Base-by-base conservation (phyloP, 257 asterid species). In the Ocimum tenuiflorum region DNA sequence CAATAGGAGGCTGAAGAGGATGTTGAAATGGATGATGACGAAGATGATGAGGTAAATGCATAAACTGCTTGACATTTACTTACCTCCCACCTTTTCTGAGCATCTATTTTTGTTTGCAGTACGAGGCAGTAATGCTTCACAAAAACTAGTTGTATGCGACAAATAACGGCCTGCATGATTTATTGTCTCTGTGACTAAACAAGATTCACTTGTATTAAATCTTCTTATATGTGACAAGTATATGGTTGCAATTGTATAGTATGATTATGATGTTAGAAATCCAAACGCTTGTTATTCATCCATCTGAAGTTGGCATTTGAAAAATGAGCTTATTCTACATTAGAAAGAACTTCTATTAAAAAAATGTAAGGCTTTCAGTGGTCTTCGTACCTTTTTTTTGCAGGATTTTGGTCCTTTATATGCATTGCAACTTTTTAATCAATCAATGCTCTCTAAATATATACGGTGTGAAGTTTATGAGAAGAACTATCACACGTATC, bases 1-100 rank as follows among this genome's bases (percentile, higher is more conserved):
- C 19, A 58, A 43, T 63, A 83, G 87, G 89, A 81, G 63, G 80
- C 81, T 65, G 92, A 85, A 76, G 91, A 85, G 64, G 88, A 82
- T 9, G 46, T 71, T 65, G 94, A 79, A 51, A 60, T 63, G 75
- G 88, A 79, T 20, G 90, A 73, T 18, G 76, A 71, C 3, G 75
- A 73, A 1, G 87, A 81, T 14, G 85, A 81, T 65, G 88, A 84
- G 82, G 91, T 82, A 68, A 66, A 54, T 60, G 12, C 65, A 42
- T 27, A 47, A 17, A 43, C 41, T 7, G 14, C 17, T 27, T 47
- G 47, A 36, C 1, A n/a, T 42, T 20, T 24, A 19, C 22, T 17
- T 22, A n/a, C 9, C 42, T 11, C 19, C 55, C 20, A 20, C 35
- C 2, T 22, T 35, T 23, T 8, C 35, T 53, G 4, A 61, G 63